These are phyloP conservation scores for Phaeodactylum tricornutum DNA, from an alignment of 108 stramenopile genomes.

Conservation along the genomic window DNA sequence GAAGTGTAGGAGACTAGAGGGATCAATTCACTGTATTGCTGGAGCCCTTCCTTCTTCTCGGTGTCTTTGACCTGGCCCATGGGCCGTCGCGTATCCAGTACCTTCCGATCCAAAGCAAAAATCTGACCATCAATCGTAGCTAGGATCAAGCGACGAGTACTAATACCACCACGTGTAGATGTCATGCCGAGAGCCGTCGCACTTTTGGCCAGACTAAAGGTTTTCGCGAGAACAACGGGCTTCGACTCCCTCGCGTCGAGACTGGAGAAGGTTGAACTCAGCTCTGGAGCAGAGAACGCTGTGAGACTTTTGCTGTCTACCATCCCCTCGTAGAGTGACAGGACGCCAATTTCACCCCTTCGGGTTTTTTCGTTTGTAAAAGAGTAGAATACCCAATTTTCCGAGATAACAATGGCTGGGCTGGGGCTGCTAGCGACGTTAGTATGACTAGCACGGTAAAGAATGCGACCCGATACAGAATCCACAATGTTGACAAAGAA, in stretches of 20 bases:
- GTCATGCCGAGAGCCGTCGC: constrained; percentile 87
- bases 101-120: constrained; percentile 44
- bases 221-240: constrained; percentile 83
- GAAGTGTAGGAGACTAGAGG: constrained; percentile 48
- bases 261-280: constrained; percentile 65
- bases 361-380: constrained; percentile 81
- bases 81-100: constrained; percentile 90
- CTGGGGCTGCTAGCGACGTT: constrained; percentile 30
- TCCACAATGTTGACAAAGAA: constrained; percentile 82
- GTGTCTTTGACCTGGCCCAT: constrained; percentile 58
- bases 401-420: constrained; percentile 50
- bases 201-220: constrained; percentile 65
- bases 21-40: constrained; percentile 63
- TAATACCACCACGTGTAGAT: constrained; percentile 81
- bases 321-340: constrained; percentile 92
- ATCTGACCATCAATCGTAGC: constrained; percentile 76
- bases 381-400: constrained; percentile 92
- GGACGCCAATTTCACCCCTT: constrained; percentile 80
- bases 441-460: constrained; percentile 81
- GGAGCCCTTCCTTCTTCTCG: constrained; percentile 76
- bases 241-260: constrained; percentile 57
- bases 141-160: constrained; percentile 73
- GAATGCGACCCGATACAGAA: constrained; percentile 82
- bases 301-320: constrained; percentile 87
- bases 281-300: constrained; percentile 80